Conservation (phyloP, 129 eudicot species). For the Pulicaria dysenterica region DNA sequence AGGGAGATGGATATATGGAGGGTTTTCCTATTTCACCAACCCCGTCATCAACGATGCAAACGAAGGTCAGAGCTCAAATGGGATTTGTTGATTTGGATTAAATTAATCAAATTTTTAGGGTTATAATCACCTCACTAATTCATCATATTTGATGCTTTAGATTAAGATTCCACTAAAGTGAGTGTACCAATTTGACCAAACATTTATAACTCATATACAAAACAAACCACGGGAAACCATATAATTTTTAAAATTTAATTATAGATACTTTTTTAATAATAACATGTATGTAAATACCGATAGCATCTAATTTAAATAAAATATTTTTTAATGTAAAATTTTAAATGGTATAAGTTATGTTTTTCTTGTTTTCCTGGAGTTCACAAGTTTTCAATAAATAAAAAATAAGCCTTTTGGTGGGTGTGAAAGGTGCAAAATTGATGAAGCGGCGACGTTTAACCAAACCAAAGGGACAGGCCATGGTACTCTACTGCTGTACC, state of each 20-base stretch:
- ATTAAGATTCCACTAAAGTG: not conserved
- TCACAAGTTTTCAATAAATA: not conserved
- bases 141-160: not conserved
- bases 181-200: constrained; percentile 25
- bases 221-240: not conserved
- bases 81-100: constrained; percentile 24
- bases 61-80: constrained; percentile 4
- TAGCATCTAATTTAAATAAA: too few species aligned
- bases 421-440: constrained; percentile 24
- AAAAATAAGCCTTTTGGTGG: constrained; percentile 21
- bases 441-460: constrained; percentile 28
- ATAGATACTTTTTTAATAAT: not conserved
- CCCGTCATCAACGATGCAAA: constrained; percentile 34
- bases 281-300: too few species aligned
- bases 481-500: not conserved
- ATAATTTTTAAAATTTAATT: not conserved
- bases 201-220: not conserved
- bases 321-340: too few species aligned
- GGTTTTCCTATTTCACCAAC: constrained; percentile 42
- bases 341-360: not conserved
- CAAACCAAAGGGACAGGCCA: constrained; percentile 26
- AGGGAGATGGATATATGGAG: constrained; percentile 13
- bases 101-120: constrained; percentile 18
- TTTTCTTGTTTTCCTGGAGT: not conserved
- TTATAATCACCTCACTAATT: not conserved